These are phyloP conservation scores for Eutrema yunnanense DNA, from an alignment of 345 rosid species.

Conservation along the genomic window DNA sequence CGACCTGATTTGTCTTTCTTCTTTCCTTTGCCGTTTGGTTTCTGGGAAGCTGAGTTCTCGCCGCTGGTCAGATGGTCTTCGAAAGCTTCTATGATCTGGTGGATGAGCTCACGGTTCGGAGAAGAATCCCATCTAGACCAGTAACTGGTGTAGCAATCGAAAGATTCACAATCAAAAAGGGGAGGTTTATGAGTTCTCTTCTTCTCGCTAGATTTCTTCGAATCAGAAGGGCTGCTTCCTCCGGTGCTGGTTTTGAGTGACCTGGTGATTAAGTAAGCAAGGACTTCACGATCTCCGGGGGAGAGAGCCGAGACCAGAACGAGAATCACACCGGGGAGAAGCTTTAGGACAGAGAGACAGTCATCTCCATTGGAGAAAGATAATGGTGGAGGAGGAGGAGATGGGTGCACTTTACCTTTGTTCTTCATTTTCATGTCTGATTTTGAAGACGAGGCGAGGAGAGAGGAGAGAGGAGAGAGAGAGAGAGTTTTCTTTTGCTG, in stretches of 20 bases:
- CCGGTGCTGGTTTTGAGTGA: constrained; percentile 43
- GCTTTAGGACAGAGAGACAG: constrained; percentile 41
- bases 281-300: constrained; percentile 60
- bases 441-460: constrained; percentile 7
- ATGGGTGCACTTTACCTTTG: constrained; percentile 77
- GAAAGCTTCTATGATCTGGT: constrained; percentile 74
- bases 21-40: constrained; percentile 25
- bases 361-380: constrained; percentile 29
- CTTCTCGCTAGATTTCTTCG: not conserved
- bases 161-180: constrained; percentile 58
- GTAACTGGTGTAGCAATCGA: constrained; percentile 70
- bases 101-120: constrained; percentile 61
- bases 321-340: constrained; percentile 63
- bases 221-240: not conserved
- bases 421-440: constrained; percentile 57
- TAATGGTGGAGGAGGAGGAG: constrained; percentile 32
- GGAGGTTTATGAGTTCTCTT: constrained; percentile 34
- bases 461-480: not conserved
- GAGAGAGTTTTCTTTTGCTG: constrained; percentile 33
- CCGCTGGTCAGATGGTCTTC: constrained; percentile 55
- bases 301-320: constrained; percentile 61
- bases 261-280: constrained; percentile 70
- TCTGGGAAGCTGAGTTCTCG: constrained; percentile 35
- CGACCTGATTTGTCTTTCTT: constrained; percentile 28
- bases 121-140: constrained; percentile 90